These are phyloP conservation scores for Helicocarpus griseus DNA, from an alignment of 2,329 filamentous ascomycete genomes.

Conservation along the genomic window DNA sequence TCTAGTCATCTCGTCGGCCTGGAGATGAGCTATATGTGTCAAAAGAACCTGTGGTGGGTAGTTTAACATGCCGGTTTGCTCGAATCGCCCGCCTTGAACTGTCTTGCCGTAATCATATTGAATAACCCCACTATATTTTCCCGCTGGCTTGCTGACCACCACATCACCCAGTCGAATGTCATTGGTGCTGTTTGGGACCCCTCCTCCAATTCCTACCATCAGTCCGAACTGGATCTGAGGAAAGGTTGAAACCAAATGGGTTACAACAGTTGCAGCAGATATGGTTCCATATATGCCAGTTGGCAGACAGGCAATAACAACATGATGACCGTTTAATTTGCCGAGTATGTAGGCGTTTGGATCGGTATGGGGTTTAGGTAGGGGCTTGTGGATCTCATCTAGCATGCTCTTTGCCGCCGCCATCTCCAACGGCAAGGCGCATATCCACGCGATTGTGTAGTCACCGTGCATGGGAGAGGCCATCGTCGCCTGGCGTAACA, in stretches of 20 bases:
- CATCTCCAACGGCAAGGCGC: slow-evolving; percentile 1
- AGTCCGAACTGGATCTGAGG: slow-evolving; percentile 10
- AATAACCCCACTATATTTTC: too few species aligned
- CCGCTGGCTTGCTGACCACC: slow-evolving; percentile 10
- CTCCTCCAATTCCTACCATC: slow-evolving; percentile 14
- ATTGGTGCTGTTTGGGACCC: slow-evolving; percentile 10
- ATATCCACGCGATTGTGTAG: slow-evolving; percentile 7
- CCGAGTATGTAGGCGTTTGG: slow-evolving; percentile 15
- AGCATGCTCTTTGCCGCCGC: slow-evolving; percentile 6
- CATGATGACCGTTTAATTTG: slow-evolving; percentile 11
- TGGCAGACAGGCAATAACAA: slow-evolving; percentile 14
- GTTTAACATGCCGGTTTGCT: background rate
- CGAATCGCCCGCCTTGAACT: too few species aligned
- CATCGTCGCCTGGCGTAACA: too few species aligned
- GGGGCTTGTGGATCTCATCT: slow-evolving; percentile 4
- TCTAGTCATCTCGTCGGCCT: too few species aligned
- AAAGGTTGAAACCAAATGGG: slow-evolving; percentile 12
- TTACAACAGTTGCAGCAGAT: slow-evolving; percentile 10
- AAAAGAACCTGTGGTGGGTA: too few species aligned
- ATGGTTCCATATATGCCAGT: slow-evolving; percentile 11
- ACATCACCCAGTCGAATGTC: slow-evolving; percentile 16
- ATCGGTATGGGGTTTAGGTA: slow-evolving; percentile 2
- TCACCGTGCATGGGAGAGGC: too few species aligned
- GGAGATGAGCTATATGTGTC: too few species aligned
- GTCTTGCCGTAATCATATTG: too few species aligned